Conservation (phyloP, 1,139 yeast species). For the Pichia sp. region DNA sequence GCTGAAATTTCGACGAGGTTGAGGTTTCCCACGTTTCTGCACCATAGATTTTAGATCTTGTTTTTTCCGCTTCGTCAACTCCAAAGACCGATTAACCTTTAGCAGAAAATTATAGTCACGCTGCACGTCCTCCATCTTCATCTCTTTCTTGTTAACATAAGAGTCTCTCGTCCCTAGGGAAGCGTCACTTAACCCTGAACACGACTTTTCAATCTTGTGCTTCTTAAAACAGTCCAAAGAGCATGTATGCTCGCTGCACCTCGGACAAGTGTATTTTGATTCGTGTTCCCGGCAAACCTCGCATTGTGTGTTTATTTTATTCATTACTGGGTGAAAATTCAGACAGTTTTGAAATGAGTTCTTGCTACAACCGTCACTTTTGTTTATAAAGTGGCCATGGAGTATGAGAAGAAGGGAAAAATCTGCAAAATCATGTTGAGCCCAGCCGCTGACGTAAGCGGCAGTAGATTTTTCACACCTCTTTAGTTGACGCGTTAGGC, state of each 20-base stretch:
- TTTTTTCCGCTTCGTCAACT: slow-evolving; percentile 47
- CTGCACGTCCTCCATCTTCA: slow-evolving; percentile 49
- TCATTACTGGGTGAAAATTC: not conserved
- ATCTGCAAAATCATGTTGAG: not conserved
- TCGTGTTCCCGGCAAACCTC: slow-evolving; percentile 31
- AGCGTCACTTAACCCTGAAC: slow-evolving; percentile 61
- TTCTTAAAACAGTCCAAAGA: slow-evolving; percentile 63
- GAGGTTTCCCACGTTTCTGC: not conserved
- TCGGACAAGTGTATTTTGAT: slow-evolving; percentile 79
- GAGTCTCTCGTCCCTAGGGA: slow-evolving; percentile 38
- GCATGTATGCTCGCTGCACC: slow-evolving; percentile 66
- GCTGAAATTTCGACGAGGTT: not conserved
- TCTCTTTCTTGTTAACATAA: slow-evolving; percentile 47
- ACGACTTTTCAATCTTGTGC: slow-evolving; percentile 60
- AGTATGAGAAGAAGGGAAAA: not conserved
- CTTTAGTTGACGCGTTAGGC: not conserved
- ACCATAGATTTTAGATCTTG: slow-evolving; percentile 19
- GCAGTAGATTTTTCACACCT: not conserved
- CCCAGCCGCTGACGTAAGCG: not conserved
- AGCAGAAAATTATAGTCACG: slow-evolving; percentile 80
- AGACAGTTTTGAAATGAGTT: too few species aligned
- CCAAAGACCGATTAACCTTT: slow-evolving; percentile 53
- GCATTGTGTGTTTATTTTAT: slow-evolving; percentile 37
- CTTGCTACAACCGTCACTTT: too few species aligned
- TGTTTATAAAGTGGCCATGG: not conserved